phyloP scores from a whole-genome alignment of 139 green algal genomes.

The Chlamydomonas sphaeroides region DNA sequence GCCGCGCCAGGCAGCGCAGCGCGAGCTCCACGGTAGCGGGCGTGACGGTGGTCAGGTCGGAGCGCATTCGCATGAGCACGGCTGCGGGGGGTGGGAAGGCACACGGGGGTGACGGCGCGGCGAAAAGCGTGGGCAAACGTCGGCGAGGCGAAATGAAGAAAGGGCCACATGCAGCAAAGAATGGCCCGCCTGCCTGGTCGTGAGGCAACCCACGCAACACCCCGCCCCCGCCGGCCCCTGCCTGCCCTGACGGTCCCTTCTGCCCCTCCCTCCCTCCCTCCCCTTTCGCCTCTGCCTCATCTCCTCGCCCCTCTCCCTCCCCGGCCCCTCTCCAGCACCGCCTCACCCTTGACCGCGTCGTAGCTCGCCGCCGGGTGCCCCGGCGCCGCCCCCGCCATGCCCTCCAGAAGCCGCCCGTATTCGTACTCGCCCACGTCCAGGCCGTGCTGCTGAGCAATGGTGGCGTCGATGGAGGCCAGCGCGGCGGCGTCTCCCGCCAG shows the following conservation, averaged over 20 bases:
- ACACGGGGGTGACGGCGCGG: too few species aligned
- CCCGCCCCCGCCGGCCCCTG: too few species aligned
- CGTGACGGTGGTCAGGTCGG: slow-evolving; percentile 72
- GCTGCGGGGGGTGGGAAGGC: slow-evolving; percentile 1
- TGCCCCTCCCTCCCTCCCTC: not conserved
- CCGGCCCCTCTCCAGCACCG: not conserved
- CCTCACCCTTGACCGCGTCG: slow-evolving; percentile 33
- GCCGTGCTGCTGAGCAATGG: not conserved
- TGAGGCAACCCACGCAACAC: too few species aligned
- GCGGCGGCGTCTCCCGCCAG: slow-evolving; percentile 9
- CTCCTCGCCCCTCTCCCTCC: not conserved
- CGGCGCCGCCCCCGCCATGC: slow-evolving; percentile 19
- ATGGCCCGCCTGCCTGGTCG: too few species aligned
- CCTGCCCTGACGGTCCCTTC: too few species aligned
- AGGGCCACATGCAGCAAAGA: not conserved
- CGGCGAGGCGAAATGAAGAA: not conserved
- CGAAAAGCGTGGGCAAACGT: too few species aligned
- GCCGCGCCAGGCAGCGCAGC: not conserved
- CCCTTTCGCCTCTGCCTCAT: not conserved
- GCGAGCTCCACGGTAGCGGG: slow-evolving; percentile 56
- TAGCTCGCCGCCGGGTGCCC: slow-evolving; percentile 47
- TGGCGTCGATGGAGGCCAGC: slow-evolving; percentile 13
- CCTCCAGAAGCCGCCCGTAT: slow-evolving; percentile 74
- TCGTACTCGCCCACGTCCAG: slow-evolving; percentile 79
- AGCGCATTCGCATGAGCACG: slow-evolving; percentile 52